Percentiles rank a stretch among this genome's conserved stretches.
phyloP scores from a whole-genome alignment of 345 rosid species.

The Euphorbia peplus region DNA sequence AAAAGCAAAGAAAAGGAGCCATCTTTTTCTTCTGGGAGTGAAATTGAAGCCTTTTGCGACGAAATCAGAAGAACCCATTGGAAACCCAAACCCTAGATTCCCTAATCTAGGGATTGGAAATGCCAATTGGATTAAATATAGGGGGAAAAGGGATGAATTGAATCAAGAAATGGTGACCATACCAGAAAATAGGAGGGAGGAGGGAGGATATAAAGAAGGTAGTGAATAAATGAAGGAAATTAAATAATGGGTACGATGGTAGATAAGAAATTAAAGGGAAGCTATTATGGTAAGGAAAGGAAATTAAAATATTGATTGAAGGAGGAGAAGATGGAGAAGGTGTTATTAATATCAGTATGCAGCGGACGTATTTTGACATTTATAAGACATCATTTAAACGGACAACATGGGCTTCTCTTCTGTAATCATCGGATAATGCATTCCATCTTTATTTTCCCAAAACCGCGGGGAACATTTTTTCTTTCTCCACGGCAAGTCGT shows the following conservation, averaged over 20 bases:
- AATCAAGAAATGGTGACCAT: neutral
- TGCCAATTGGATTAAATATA: constrained; percentile 1
- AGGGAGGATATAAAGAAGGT: neutral
- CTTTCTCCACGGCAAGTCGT: no score
- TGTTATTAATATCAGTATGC: neutral
- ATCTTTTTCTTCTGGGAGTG: constrained; percentile 54
- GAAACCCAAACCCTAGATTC: constrained; percentile 15
- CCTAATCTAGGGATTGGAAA: constrained; percentile 12
- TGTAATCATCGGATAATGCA: neutral
- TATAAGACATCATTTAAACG: neutral
- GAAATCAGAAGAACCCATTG: constrained; percentile 57
- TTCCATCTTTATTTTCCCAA: neutral
- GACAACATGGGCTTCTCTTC: neutral
- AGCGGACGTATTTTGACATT: neutral
- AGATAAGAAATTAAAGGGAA: neutral
- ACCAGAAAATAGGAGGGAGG: neutral
- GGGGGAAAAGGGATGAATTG: constrained; percentile 4
- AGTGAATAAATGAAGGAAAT: neutral
- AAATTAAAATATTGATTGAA: neutral
- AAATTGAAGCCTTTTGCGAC: constrained; percentile 39
- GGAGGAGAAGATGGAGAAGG: neutral
- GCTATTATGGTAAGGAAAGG: neutral
- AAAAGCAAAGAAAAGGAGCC: constrained; percentile 54
- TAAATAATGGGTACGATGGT: neutral
- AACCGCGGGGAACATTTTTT: neutral